These are phyloP conservation scores for Volvariella volvacea DNA, from an alignment of 1,284 basidiomycete species.

Conservation along the genomic window DNA sequence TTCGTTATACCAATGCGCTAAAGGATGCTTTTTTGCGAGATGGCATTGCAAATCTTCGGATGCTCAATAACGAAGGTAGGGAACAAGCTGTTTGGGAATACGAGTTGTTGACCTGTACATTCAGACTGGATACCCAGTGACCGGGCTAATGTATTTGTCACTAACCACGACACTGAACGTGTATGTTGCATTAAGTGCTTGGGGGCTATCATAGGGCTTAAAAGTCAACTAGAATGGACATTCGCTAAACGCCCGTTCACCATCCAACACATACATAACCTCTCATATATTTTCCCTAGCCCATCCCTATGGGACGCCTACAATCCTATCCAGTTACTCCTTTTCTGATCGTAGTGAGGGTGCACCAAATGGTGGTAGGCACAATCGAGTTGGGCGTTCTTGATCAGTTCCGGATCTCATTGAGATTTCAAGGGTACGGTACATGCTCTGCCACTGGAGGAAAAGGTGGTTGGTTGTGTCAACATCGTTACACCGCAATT, in stretches of 20 bases:
- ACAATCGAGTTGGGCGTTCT: too few relatives aligned
- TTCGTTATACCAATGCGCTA: constrained; percentile 53
- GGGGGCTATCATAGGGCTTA: neutral
- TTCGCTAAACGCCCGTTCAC: constrained; percentile 53
- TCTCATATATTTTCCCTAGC: constrained; percentile 61
- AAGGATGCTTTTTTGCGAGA: constrained; percentile 43
- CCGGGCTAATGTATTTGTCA: constrained; percentile 59
- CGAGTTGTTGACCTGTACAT: neutral
- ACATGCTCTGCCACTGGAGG: constrained; percentile 47
- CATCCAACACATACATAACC: constrained; percentile 56
- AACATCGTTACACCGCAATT: constrained; percentile 56
- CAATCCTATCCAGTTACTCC: constrained; percentile 55
- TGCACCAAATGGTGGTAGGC: constrained; percentile 44
- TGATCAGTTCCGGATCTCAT: too few relatives aligned
- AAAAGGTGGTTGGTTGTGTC: constrained; percentile 52
- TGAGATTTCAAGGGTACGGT: constrained; percentile 38
- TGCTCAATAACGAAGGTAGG: constrained; percentile 47
- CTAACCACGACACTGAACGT: constrained; percentile 66
- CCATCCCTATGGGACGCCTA: constrained; percentile 60
- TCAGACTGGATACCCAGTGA: constrained; percentile 51
- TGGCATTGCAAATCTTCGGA: constrained; percentile 46
- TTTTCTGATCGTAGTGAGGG: constrained; percentile 47
- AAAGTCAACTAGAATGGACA: constrained; percentile 32
- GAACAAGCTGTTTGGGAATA: neutral
- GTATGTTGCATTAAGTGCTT: constrained; percentile 25